Evolutionary conservation across 2,329 filamentous ascomycete genomes (phyloP), one percentile per base, ranked within the genome.

Genomic region (Pleomassaria siparia): DNA sequence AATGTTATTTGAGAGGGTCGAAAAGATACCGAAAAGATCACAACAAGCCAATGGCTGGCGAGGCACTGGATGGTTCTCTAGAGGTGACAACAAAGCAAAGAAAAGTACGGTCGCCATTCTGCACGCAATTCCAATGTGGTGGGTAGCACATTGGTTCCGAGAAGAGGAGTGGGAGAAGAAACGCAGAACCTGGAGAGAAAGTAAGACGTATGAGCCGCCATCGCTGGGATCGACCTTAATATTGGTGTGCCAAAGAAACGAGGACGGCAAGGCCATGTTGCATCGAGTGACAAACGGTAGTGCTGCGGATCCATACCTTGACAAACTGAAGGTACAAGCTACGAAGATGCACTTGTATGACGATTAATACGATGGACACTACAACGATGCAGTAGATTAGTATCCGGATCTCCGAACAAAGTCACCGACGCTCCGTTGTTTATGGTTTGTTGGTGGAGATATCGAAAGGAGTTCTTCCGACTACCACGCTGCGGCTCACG

Each of bases 121-220:
- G 2, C 52, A 57, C 18, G 45, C 35, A 5, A 50, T 59, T 15
- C 50, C 53, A 1, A 48, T 55, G 42, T 24, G 33, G 9, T 63
- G 58, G 58, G 29, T 61, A 3, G 28, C 49, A 1, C 11, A 47
- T 10, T 61, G 58, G 56, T 60, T 61, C 24, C 35, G n/a, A 8
- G 43, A 54, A 39, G 44, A 42, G 1, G 25, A 46, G 10, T 60
- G 54, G 58, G n/a, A 18, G 13, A 16, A 36, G 5, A 46, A 43
- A 9, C 41, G 37, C 9, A n/a, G 13, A 6, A 28, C 30, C 5
- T 59, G 52, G 51, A 35, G 25, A 16, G 41, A 43, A 5, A 10
- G 12, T 3, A 26, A 25, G 1, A 22, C 18, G 4, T 55, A 54
- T 26, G 16, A 12, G 10, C 42, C 49, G 13, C 50, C 53, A 2